These are phyloP conservation scores for Stagonosporopsis vannaccii DNA, from an alignment of 2,329 filamentous ascomycete genomes.

Conservation along the genomic window DNA sequence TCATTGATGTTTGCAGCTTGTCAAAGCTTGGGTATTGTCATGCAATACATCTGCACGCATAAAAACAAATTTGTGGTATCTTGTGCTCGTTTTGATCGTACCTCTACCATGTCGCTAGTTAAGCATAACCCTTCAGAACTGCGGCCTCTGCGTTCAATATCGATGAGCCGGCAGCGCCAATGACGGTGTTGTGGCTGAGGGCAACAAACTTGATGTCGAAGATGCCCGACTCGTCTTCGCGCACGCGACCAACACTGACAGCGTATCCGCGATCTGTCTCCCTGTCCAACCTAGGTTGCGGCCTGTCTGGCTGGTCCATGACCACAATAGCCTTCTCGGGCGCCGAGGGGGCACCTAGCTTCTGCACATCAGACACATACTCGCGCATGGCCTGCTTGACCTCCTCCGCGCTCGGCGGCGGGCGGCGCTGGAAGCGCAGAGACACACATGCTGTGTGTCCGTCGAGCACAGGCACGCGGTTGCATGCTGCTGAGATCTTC, in stretches of 20 bases:
- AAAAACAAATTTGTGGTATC: neutral
- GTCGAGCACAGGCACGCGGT: constrained; percentile 91
- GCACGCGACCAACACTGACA: constrained; percentile 85
- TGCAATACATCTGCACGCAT: neutral
- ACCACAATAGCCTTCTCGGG: constrained; percentile 83
- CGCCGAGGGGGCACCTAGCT: constrained; percentile 85
- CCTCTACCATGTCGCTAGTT: neutral
- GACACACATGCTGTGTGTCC: constrained; percentile 96
- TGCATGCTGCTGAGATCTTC: constrained; percentile 85
- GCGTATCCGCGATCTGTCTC: constrained; percentile 87
- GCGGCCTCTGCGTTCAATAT: constrained; percentile 95
- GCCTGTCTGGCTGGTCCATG: constrained; percentile 87
- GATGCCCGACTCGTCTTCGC: constrained; percentile 85
- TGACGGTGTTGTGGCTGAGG: constrained; percentile 89
- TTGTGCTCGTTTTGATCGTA: neutral
- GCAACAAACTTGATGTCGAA: constrained; percentile 97
- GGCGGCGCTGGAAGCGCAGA: constrained; percentile 78
- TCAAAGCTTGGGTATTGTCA: neutral
- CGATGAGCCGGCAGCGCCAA: constrained; percentile 94
- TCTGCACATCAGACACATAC: constrained; percentile 83
- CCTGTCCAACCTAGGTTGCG: constrained; percentile 89
- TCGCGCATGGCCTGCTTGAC: constrained; percentile 80
- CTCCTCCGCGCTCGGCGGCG: constrained; percentile 75
- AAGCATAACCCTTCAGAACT: constrained; percentile 83
- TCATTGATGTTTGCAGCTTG: neutral